phyloP scores from a whole-genome alignment of 2,329 filamentous ascomycete genomes.

The Aspergillus melleus region DNA sequence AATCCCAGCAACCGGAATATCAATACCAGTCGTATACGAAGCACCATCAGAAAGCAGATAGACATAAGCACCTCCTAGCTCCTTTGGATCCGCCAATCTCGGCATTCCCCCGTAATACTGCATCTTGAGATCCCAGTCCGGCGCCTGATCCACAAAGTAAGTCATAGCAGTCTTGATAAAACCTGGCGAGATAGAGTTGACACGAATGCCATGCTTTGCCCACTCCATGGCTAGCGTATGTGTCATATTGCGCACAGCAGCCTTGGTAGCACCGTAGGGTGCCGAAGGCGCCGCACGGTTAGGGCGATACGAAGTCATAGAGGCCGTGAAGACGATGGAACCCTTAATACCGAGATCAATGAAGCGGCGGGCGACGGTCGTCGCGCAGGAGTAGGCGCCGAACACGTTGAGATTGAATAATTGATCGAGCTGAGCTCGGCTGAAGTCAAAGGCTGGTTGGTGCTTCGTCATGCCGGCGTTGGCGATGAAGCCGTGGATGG shows the following conservation, averaged over 20 bases:
- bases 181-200: constrained; percentile 49
- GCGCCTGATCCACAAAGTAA: constrained; percentile 52
- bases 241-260: constrained; percentile 33
- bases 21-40: constrained; percentile 40
- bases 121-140: constrained; percentile 59
- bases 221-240: constrained; percentile 47
- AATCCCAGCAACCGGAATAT: constrained; percentile 42
- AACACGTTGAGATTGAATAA: constrained; percentile 45
- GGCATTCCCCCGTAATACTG: constrained; percentile 62
- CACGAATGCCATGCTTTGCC: constrained; percentile 37
- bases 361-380: constrained; percentile 31
- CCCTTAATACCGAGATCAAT: constrained; percentile 40
- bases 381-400: constrained; percentile 27
- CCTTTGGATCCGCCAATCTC: constrained; percentile 53
- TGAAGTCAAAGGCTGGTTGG: constrained; percentile 45
- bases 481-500: constrained; percentile 46
- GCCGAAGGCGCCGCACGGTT: constrained; percentile 47
- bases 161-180: constrained; percentile 49
- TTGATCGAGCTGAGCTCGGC: constrained; percentile 35
- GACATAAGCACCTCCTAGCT: constrained; percentile 59
- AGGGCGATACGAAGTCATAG: constrained; percentile 49
- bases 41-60: constrained; percentile 53
- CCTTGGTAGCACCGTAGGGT: constrained; percentile 47
- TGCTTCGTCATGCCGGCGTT: constrained; percentile 49
- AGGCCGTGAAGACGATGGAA: constrained; percentile 46